Conservation (phyloP, 306 rosid genomes). For the Geum urbanum region DNA sequence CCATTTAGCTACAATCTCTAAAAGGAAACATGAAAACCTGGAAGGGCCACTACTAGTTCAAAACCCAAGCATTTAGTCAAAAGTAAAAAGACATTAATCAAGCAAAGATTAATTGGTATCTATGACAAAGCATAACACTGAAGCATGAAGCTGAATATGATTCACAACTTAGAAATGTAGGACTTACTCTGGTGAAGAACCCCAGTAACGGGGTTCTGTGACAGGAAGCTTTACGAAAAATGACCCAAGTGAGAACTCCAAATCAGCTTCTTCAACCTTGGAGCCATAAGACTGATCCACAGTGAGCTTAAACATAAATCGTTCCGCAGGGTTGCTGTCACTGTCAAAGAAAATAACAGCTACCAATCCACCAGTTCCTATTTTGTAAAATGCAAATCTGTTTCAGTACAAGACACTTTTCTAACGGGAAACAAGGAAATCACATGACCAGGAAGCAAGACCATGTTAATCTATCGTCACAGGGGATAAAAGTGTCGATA, state of each 20-base stretch:
- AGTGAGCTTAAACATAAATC: slow-evolving; percentile 65
- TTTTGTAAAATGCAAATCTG: slow-evolving; percentile 12
- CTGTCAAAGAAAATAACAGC: slow-evolving; percentile 61
- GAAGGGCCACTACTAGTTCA: slow-evolving; percentile 8
- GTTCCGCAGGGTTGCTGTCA: slow-evolving; percentile 52
- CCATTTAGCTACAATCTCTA: background rate
- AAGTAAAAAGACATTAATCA: background rate
- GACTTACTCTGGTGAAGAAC: slow-evolving; percentile 57
- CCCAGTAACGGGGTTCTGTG: slow-evolving; percentile 59
- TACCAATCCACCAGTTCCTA: slow-evolving; percentile 81
- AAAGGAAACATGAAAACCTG: slow-evolving; percentile 18
- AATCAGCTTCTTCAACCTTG: slow-evolving; percentile 51
- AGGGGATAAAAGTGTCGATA: background rate
- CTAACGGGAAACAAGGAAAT: too few relatives aligned
- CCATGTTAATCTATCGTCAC: background rate
- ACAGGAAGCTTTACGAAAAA: slow-evolving; percentile 68
- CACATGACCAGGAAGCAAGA: background rate
- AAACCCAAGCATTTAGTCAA: background rate
- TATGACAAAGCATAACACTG: background rate
- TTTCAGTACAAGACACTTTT: slow-evolving; percentile 1
- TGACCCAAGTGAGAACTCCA: slow-evolving; percentile 79
- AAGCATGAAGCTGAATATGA: background rate
- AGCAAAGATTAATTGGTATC: slow-evolving; percentile 1
- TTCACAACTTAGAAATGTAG: background rate
- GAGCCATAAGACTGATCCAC: slow-evolving; percentile 56